Conservation (phyloP, 352 stramenopile genomes). For the Phytophthora nicotianae region DNA sequence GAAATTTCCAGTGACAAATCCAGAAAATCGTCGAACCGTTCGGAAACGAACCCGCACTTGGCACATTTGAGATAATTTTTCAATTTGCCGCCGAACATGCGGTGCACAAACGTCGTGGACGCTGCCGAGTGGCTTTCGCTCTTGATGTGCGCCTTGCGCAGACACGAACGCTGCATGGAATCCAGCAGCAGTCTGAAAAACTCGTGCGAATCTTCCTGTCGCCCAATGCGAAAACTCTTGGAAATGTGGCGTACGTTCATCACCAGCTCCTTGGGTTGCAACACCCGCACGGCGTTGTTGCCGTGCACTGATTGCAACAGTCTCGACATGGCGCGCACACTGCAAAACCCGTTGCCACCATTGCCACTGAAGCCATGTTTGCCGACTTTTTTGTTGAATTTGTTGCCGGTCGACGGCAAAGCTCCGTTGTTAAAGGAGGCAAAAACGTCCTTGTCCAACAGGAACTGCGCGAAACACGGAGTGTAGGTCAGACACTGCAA, state of each 20-base stretch:
- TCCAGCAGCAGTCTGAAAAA: conserved; percentile 91
- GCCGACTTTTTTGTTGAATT: conserved; percentile 37
- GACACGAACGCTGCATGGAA: conserved; percentile 80
- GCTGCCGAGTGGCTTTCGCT: conserved; percentile 60
- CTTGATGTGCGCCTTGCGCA: conserved; percentile 77
- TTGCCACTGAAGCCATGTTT: conserved; percentile 23
- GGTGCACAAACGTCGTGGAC: conserved; percentile 81
- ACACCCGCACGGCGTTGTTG: conserved; percentile 42
- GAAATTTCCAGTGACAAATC: conserved; percentile 91
- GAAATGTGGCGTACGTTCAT: conserved; percentile 87
- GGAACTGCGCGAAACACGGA: conserved; percentile 80
- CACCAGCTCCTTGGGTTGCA: conserved; percentile 83
- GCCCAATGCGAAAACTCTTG: conserved; percentile 87
- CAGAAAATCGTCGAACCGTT: conserved; percentile 86
- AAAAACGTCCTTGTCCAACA: conserved; percentile 79
- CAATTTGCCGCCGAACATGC: conserved; percentile 85
- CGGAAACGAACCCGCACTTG: conserved; percentile 82
- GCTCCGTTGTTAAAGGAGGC: conserved; percentile 39
- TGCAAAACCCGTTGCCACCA: conserved; percentile 55
- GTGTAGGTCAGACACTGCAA: conserved; percentile 91
- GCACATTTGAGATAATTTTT: conserved; percentile 86
- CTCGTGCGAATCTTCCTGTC: conserved; percentile 93
- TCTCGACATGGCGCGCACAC: conserved; percentile 63
- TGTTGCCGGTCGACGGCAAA: conserved; percentile 20
- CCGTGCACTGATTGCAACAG: conserved; percentile 73